Evolutionary conservation across 768 basidiomycete species (phyloP), one percentile per base, ranked within the genome.

Genomic region (Pleurotus ostreatus): DNA sequence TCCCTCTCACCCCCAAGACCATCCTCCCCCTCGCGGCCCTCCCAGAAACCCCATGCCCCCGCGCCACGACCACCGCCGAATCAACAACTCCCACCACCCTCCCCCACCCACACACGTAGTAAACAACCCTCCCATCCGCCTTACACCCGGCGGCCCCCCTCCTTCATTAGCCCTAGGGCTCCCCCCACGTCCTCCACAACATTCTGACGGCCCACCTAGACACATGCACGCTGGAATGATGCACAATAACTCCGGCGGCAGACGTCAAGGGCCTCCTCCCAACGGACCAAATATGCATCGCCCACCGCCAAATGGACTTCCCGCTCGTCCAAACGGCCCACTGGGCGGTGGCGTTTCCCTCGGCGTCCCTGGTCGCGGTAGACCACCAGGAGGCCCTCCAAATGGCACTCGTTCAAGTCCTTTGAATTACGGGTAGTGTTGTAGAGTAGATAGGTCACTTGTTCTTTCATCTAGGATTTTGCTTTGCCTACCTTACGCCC

Each of bases 101-200:
- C 37, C 59, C 51, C 57, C 52, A 7, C 57, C 59, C 25, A 66
- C 62, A 11, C 61, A 56, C 49, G 61, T 55, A 8, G 55, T 38
- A 26, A 57, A 55, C 45, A 66, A 66, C 1, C 74, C 67, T 13
- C 65, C 67, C 30, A 65, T 57, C 6, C 63, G 69, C 40, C 67
- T 69, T 46, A 73, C 8, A 64, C 67, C 16, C 16, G 30, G 46
- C 49, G 20, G 1, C 2, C 39, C 20, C 6, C 52, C 60, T 22
- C 59, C 51, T 11, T 12, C 12, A 41, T 44, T 22, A n/a, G 34
- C 20, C 39, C 9, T 57, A 20, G 34, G 8, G 64, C 66, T 0
- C 61, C 66, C 8, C 63, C 63, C 43, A 40, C 43, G 34, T n/a
- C 49, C 44, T 5, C 56, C 57, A 9, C 30, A 34, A 11, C 11